Evolutionary conservation across 495 filamentous ascomycete genomes (phyloP), one percentile per base, ranked within the genome.

Genomic region (Talaromyces ruber): DNA sequence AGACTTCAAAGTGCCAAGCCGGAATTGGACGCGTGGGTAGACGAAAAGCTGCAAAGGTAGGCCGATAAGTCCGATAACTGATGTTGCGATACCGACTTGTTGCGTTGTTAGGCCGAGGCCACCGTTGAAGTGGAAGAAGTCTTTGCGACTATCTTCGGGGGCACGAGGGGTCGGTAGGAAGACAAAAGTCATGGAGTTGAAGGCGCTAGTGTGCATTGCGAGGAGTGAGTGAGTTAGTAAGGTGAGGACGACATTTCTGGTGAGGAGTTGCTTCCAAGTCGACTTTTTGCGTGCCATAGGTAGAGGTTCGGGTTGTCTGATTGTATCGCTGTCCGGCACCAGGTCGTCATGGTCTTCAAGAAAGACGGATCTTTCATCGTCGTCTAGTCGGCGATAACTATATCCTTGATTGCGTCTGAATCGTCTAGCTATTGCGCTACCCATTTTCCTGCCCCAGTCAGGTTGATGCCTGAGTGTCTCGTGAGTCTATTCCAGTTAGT

Each of bases 141-240:
- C 74, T 22, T 70, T 66, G 6, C 72, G 76, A n/a, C 74, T 70
- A 54, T 66, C 65, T 21, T 81, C 77, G 18, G 77, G 72, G 8
- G 82, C 79, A 9, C 80, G 81, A 0, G 88, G 87, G 3, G 84
- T 84, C 8, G 86, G 87, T 57, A 93, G 75, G 68, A 88, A 90
- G 25, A 89, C 80, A 56, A 87, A 89, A 52, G 87, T 88, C 65
- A 92, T 79, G 53, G 86, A 81, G 72, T 87, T 88, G 78, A 90
- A 93, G 7, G 89, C 86, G 37, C 86, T 83, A 34, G 87, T 85
- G 70, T 93, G 90, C 64, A 90, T 78, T n/a, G 86, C 83, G 16
- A 93, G 76, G 8, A 91, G 76, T 43, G 81, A 84, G 34, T 91
- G 86, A 4, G 81, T 78, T 34, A 89, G 66, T 1, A 92, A 72